Percentiles rank a stretch among this genome's conserved stretches.
phyloP scores from a whole-genome alignment of 306 rosid species.

The Gastrolobium villosum region DNA sequence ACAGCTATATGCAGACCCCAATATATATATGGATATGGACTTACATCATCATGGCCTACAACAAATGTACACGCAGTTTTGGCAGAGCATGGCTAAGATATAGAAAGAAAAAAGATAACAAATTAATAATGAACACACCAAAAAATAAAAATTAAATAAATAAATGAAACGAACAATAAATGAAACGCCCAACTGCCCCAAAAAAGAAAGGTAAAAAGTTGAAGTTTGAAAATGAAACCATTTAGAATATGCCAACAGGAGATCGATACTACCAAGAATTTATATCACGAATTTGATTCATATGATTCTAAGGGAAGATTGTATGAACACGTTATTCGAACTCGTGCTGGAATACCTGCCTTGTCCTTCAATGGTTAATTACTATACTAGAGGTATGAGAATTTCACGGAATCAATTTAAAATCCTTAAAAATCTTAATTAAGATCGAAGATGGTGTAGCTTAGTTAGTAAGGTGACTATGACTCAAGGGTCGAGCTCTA shows the following conservation, averaged over 20 bases:
- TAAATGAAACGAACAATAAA: conserved; percentile 30
- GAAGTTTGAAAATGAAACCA: conserved; percentile 45
- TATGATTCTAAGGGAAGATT: conserved; percentile 15
- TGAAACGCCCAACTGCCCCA: conserved; percentile 52
- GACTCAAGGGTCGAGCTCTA: too few species aligned
- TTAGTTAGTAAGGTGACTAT: too few species aligned
- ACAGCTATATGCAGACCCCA: conserved; percentile 46
- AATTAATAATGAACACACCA: background rate
- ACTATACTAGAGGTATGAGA: background rate
- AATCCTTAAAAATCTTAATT: background rate
- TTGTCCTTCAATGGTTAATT: background rate
- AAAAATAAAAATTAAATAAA: background rate
- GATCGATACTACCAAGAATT: conserved; percentile 37
- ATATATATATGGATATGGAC: conserved; percentile 38
- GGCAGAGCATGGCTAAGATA: conserved; percentile 30
- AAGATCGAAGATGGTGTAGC: background rate
- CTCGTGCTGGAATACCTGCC: background rate
- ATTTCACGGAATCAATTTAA: background rate
- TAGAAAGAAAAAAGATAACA: conserved; percentile 15
- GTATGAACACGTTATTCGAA: conserved; percentile 5
- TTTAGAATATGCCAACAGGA: conserved; percentile 19
- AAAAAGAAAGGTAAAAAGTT: conserved; percentile 27
- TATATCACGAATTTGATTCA: conserved; percentile 6
- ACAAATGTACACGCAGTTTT: conserved; percentile 47
- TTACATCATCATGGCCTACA: conserved; percentile 55